These are phyloP conservation scores for Diospyros lotus DNA, from an alignment of 148 eudicot species.

Conservation along the genomic window DNA sequence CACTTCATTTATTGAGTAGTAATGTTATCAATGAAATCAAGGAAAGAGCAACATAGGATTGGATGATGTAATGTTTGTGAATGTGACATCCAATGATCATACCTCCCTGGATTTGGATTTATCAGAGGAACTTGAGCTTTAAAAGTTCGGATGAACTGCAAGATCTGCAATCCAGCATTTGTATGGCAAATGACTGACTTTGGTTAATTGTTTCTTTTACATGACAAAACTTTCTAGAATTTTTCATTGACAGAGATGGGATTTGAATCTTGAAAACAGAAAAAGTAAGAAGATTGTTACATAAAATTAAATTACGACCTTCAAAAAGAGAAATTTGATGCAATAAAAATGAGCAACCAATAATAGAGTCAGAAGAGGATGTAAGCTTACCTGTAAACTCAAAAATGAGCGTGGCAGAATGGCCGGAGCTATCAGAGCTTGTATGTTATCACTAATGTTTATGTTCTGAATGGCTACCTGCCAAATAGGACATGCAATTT, in stretches of 20 bases:
- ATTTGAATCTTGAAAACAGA: too few relatives aligned
- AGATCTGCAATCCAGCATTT: conserved; percentile 42
- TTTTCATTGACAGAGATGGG: background rate
- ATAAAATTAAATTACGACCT: too few relatives aligned
- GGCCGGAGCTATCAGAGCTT: conserved; percentile 84
- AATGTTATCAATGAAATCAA: background rate
- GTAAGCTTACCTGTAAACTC: conserved; percentile 59
- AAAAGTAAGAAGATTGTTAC: too few relatives aligned
- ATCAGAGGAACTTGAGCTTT: conserved; percentile 76
- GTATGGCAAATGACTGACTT: background rate
- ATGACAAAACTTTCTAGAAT: background rate
- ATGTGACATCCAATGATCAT: background rate
- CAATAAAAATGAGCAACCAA: background rate
- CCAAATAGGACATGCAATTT: conserved; percentile 6
- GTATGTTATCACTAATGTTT: conserved; percentile 68
- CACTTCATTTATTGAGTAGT: background rate
- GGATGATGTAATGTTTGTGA: background rate
- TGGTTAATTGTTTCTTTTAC: background rate
- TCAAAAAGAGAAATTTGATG: too few relatives aligned
- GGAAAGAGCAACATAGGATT: background rate
- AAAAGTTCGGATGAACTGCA: conserved; percentile 76
- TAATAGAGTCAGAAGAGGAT: background rate
- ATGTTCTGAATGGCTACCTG: conserved; percentile 80
- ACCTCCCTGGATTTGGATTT: conserved; percentile 56
- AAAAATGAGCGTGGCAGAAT: conserved; percentile 75